Base-by-base conservation (phyloP, 306 rosid species). In the Castanea crenata region DNA sequence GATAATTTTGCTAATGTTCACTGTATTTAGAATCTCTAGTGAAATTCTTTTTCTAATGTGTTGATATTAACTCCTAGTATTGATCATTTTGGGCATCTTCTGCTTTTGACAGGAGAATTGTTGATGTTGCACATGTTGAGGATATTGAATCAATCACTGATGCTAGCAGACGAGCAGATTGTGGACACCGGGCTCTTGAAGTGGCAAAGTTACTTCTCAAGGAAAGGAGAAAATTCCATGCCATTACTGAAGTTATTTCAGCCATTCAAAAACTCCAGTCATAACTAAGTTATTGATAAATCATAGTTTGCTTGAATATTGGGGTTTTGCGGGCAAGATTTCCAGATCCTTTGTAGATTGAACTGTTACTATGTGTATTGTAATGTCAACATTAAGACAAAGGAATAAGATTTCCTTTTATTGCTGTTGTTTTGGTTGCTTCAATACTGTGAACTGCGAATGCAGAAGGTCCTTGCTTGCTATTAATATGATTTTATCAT, bases 91-190 rank as follows among this genome's bases (percentile, higher is more conserved):
- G 38, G 44, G 21, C 16, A 72, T 59, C 23, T 71, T 75, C 35
- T 71, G 70, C 70, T 74, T 78, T 74, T 78, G 44, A 35, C 88
- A 94, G 97, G 97, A 87, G 99, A 79, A 91, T 94, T 34, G 96
- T 91, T 72, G 97, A 98, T 35, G 94, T 90, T 78, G 97, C 92
- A 16, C 98, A 95, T 79, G 96, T 95, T 54, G 96, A 91, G 81
- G 98, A 92, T 83, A 84, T 95, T 14, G 99, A 95, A 71, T 90
- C 98, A 34, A 91, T 92, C 61, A 19, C 75, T 23, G 92, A 95
- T 64, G 87, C 85, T 32, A 83, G 79, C 57, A 95, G 84, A 64
- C 84, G 94, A 25, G 99, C 98, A n/a, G 75, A 62, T 13, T 88
- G 97, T 34, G 98, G 90, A 84, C 79, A 80, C 0, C 86, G 83